These are phyloP conservation scores for Gynostemma pentaphyllum DNA, from an alignment of 306 rosid genomes.

Conservation along the genomic window DNA sequence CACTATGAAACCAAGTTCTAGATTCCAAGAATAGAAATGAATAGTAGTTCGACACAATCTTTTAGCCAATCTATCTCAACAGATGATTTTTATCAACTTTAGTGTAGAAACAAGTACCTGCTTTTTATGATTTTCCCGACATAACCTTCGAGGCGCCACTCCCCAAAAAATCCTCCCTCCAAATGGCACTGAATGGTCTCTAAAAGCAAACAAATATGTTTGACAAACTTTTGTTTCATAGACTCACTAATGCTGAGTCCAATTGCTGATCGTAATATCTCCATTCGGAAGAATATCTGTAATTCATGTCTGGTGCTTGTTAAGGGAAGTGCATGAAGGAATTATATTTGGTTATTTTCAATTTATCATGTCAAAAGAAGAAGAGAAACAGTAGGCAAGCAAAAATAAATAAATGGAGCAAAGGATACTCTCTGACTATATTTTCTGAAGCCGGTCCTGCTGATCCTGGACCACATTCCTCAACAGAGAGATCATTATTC, in stretches of 20 bases:
- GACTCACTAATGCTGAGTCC: constrained; percentile 47
- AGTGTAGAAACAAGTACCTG: constrained; percentile 44
- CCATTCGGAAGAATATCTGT: constrained; percentile 89
- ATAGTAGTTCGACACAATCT: background rate
- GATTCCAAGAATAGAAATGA: background rate
- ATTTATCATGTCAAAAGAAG: constrained; percentile 4
- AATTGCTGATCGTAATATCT: constrained; percentile 57
- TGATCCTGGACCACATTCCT: constrained; percentile 32
- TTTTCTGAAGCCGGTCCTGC: constrained; percentile 22
- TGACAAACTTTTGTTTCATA: constrained; percentile 65
- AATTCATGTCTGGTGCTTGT: constrained; percentile 57
- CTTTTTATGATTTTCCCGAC: constrained; percentile 48
- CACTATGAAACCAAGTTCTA: background rate
- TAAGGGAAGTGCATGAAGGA: constrained; percentile 34
- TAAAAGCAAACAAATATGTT: constrained; percentile 67
- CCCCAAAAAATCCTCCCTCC: constrained; percentile 83
- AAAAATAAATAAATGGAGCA: constrained; percentile 10
- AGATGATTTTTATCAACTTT: background rate
- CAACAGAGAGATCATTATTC: constrained; percentile 24
- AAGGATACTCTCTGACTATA: constrained; percentile 89
- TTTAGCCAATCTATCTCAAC: background rate
- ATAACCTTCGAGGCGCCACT: constrained; percentile 73
- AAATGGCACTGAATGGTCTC: constrained; percentile 72
- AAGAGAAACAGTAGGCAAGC: background rate
- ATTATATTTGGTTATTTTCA: constrained; percentile 4